Percentiles rank a stretch among this genome's conserved stretches.
These are phyloP conservation scores for Penicillium sp. DNA, from an alignment of 2,329 filamentous ascomycete genomes.

Conservation along the genomic window DNA sequence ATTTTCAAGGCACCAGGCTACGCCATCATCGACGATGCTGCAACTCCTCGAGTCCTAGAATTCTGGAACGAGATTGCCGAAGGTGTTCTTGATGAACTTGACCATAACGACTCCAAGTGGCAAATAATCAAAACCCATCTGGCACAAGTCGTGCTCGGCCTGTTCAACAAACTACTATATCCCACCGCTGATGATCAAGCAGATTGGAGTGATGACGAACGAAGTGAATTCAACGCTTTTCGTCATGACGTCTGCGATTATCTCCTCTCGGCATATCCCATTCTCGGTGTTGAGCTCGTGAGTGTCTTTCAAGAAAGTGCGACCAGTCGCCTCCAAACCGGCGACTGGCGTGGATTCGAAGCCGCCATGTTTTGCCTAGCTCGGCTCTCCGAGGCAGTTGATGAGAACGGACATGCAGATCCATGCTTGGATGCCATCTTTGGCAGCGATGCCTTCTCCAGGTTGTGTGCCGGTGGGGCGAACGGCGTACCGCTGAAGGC, in stretches of 20 bases:
- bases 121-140: slow-evolving; percentile 34
- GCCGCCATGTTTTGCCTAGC: slow-evolving; percentile 40
- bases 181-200: slow-evolving; percentile 28
- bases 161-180: slow-evolving; percentile 40
- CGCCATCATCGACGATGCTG: slow-evolving; percentile 36
- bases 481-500: slow-evolving; percentile 32
- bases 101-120: slow-evolving; percentile 23
- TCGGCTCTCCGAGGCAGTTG: slow-evolving; percentile 41
- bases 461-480: slow-evolving; percentile 28
- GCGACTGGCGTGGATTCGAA: slow-evolving; percentile 41
- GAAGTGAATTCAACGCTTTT: slow-evolving; percentile 39
- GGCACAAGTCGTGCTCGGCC: slow-evolving; percentile 36
- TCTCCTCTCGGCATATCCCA: slow-evolving; percentile 38
- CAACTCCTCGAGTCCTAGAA: slow-evolving; percentile 34
- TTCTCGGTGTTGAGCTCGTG: slow-evolving; percentile 39
- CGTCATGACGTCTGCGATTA: slow-evolving; percentile 44
- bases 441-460: slow-evolving; percentile 31
- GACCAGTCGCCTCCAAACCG: slow-evolving; percentile 25
- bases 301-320: slow-evolving; percentile 38
- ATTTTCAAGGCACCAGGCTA: slow-evolving; percentile 38
- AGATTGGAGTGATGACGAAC: slow-evolving; percentile 40
- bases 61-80: slow-evolving; percentile 41
- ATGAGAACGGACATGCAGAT: slow-evolving; percentile 40
- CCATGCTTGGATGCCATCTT: slow-evolving; percentile 38
- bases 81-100: slow-evolving; percentile 29